These are phyloP conservation scores for Dacryopinax primogenitus DNA, from an alignment of 768 basidiomycete genomes.

Conservation along the genomic window DNA sequence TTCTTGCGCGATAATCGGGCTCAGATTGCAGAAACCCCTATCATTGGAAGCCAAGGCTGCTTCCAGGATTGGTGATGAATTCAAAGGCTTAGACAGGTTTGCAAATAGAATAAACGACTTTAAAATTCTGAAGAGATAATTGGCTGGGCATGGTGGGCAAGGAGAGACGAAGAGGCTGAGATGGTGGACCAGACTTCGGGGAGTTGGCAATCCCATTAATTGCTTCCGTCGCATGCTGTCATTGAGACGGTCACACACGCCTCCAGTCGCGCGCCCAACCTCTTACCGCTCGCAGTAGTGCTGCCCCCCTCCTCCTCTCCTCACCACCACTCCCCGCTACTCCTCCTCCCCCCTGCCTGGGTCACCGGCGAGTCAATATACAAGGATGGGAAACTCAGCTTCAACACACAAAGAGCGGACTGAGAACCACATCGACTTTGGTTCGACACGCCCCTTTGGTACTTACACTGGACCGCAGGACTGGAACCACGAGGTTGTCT, in stretches of 20 bases:
- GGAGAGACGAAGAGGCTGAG: background rate
- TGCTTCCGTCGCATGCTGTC: conserved; percentile 10
- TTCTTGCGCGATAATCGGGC: background rate
- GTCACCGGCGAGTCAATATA: background rate
- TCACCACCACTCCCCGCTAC: background rate
- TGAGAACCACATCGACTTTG: conserved; percentile 80
- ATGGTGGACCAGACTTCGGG: background rate
- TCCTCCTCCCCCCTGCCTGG: background rate
- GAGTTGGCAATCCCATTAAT: background rate
- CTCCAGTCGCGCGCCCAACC: conserved; percentile 8
- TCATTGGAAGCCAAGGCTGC: background rate
- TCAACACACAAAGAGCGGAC: conserved; percentile 57
- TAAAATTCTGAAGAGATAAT: no score
- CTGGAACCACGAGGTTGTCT: conserved; percentile 80
- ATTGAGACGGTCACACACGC: conserved; percentile 9
- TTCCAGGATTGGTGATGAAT: background rate
- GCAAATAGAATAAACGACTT: no score
- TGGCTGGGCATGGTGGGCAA: no score
- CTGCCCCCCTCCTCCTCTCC: background rate
- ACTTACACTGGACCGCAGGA: conserved; percentile 72
- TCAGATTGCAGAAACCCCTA: background rate
- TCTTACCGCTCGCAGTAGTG: background rate
- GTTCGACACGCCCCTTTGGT: conserved; percentile 60
- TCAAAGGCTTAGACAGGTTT: no score
- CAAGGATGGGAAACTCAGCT: conserved; percentile 64